Base-by-base conservation (phyloP, 805 yeast species). In the Candida hispaniensis region DNA sequence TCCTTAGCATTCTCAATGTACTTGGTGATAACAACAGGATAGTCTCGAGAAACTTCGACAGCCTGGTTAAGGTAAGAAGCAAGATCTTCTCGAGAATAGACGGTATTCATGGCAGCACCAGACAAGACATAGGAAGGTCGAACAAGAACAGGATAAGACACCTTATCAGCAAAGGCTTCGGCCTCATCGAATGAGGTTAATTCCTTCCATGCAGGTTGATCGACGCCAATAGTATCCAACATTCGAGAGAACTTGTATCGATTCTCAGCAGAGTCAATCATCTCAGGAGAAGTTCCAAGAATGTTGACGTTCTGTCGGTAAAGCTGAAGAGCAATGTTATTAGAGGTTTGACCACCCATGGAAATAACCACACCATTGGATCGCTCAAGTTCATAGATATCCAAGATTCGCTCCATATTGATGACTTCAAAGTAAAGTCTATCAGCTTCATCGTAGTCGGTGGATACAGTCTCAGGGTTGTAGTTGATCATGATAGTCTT, bases 191-290 rank as follows among this genome's bases (percentile, higher is more conserved):
- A 68, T 14, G 94, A 81, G 21, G 97, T 85, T 50, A 88, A 71
- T 61, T 88, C 98, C 60, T 86, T 88, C 98, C 98, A 88, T 22
- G 95, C 94, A 26, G 98, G 98, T 64, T 88, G 98, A 63, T 88
- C 98, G 45, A 88, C 96, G 39, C 93, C 94, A 52, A 88, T 88
- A 47, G 73, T 73, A 61, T 88, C 98, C 63, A 88, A 70, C 93
- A 88, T 85, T 63, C 95, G 81, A 26, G 95, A 83, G 66, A 88
- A 88, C 66, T 91, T 88, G 71, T 83, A 86, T 65, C 98, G 75
- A 64, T 88, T 86, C 68, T 88, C 98, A 45, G 98, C 98, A 43
- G 93, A 75, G 55, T 88, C 98, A 58, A 88, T 91, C 94, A 83
- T 85, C 59, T 82, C 94, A 39, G 98, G 98, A 20, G 94, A 79